These are phyloP conservation scores for Pyronema omphalodes DNA, from an alignment of 495 filamentous ascomycete genomes.

Conservation along the genomic window DNA sequence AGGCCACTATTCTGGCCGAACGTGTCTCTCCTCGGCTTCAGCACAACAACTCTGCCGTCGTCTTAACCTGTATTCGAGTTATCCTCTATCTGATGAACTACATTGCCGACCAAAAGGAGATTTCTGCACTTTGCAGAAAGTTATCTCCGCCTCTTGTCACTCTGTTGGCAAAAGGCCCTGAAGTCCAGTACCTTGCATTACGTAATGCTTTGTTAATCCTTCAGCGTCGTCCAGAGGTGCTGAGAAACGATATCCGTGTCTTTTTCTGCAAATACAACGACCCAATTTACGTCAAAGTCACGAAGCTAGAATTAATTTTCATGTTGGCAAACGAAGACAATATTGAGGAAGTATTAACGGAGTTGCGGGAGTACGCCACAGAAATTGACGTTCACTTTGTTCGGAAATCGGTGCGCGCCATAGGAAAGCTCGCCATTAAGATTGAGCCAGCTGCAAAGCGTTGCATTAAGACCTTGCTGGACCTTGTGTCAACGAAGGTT, in stretches of 20 bases:
- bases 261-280: constrained; percentile 99
- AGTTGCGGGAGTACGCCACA: constrained; percentile 88
- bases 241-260: constrained; percentile 90
- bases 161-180: constrained; percentile 83
- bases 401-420: constrained; percentile 89
- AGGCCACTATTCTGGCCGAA: constrained; percentile 79
- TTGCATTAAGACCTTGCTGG: constrained; percentile 83
- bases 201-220: constrained; percentile 88
- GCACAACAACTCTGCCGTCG: constrained; percentile 90
- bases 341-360: constrained; percentile 85
- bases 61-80: constrained; percentile 86
- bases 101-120: constrained; percentile 82
- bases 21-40: constrained; percentile 84
- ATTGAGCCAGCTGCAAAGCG: constrained; percentile 81
- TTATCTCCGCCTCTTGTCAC: constrained; percentile 91
- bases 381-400: constrained; percentile 99
- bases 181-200: constrained; percentile 91
- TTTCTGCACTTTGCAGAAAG: constrained; percentile 75
- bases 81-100: constrained; percentile 99
- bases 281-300: constrained; percentile 98
- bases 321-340: constrained; percentile 96
- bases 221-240: constrained; percentile 79
- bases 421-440: constrained; percentile 96
- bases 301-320: constrained; percentile 95
- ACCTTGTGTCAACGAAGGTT: constrained; percentile 92